Evolutionary conservation across 768 basidiomycete genomes (phyloP).

Genomic region (Kondoa subrosea): DNA sequence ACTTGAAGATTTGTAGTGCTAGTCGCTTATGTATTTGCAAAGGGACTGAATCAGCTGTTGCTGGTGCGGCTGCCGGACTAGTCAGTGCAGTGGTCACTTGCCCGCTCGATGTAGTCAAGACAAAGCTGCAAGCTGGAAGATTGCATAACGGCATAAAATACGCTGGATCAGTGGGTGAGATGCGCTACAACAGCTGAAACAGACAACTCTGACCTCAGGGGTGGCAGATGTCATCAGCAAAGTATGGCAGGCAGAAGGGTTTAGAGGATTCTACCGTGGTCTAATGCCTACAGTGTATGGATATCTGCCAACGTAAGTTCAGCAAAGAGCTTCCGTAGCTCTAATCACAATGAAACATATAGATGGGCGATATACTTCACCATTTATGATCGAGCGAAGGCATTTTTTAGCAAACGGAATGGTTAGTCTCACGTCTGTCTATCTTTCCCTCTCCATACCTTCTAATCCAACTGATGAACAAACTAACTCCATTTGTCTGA

Average conservation of each 20-base stretch:
- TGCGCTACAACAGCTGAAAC: too few species aligned
- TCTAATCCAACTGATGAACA: conserved; percentile 49
- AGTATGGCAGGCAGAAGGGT: conserved; percentile 50
- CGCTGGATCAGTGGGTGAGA: too few species aligned
- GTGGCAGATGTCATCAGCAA: conserved; percentile 41
- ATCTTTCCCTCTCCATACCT: too few species aligned
- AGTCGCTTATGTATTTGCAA: not conserved
- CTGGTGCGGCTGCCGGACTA: conserved; percentile 88
- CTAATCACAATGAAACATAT: not conserved
- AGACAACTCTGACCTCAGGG: too few species aligned
- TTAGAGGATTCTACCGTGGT: conserved; percentile 88
- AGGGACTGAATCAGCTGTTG: conserved; percentile 36
- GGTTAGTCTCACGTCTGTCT: conserved; percentile 17
- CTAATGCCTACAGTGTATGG: conserved; percentile 90
- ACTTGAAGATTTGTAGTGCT: too few species aligned
- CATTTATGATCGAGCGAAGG: conserved; percentile 83
- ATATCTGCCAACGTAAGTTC: conserved; percentile 97
- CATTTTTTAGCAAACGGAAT: conserved; percentile 25
- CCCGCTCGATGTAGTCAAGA: conserved; percentile 95
- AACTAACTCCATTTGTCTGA: conserved; percentile 34
- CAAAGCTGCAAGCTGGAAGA: conserved; percentile 86
- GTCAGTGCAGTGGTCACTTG: conserved; percentile 86
- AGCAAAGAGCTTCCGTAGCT: conserved; percentile 67
- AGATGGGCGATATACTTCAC: conserved; percentile 6
- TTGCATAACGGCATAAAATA: conserved; percentile 37